phyloP scores from a whole-genome alignment of 2,329 filamentous ascomycete genomes.

The Lithohypha guttulata region DNA sequence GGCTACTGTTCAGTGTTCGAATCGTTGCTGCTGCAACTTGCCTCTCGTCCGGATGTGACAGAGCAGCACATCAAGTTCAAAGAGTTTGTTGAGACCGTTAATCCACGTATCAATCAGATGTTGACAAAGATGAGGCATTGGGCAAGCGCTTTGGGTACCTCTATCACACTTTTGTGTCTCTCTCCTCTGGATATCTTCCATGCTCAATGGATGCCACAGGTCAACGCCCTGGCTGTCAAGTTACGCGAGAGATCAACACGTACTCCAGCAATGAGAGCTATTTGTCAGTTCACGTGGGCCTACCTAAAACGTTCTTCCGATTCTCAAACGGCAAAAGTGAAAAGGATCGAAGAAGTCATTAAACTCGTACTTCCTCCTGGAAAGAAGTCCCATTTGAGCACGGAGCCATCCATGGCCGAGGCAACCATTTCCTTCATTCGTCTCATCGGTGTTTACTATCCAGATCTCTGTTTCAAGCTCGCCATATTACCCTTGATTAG shows the following conservation, averaged over 20 bases:
- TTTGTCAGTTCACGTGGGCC: constrained; percentile 85
- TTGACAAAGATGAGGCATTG: constrained; percentile 88
- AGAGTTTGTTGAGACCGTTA: constrained; percentile 68
- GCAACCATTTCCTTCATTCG: constrained; percentile 88
- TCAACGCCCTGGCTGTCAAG: constrained; percentile 65
- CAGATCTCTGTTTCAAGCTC: constrained; percentile 82
- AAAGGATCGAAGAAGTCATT: constrained; percentile 83
- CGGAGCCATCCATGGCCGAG: constrained; percentile 73
- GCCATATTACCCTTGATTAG: constrained; percentile 95
- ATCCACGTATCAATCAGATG: constrained; percentile 70
- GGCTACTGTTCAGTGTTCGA: constrained; percentile 90
- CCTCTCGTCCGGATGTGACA: constrained; percentile 66
- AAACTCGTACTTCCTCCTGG: constrained; percentile 71
- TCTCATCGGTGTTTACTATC: constrained; percentile 86
- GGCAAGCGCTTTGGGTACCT: constrained; percentile 77
- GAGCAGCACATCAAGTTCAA: constrained; percentile 76
- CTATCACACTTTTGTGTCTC: constrained; percentile 75
- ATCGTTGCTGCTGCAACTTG: constrained; percentile 74
- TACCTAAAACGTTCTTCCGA: constrained; percentile 82
- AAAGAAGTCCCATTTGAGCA: constrained; percentile 69
- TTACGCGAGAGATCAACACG: constrained; percentile 74
- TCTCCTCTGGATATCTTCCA: constrained; percentile 76
- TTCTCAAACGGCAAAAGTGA: constrained; percentile 51
- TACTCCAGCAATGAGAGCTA: constrained; percentile 72
- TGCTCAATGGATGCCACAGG: constrained; percentile 74